Evolutionary conservation across 129 eudicot genomes (phyloP).

Genomic region (Centella asiatica): DNA sequence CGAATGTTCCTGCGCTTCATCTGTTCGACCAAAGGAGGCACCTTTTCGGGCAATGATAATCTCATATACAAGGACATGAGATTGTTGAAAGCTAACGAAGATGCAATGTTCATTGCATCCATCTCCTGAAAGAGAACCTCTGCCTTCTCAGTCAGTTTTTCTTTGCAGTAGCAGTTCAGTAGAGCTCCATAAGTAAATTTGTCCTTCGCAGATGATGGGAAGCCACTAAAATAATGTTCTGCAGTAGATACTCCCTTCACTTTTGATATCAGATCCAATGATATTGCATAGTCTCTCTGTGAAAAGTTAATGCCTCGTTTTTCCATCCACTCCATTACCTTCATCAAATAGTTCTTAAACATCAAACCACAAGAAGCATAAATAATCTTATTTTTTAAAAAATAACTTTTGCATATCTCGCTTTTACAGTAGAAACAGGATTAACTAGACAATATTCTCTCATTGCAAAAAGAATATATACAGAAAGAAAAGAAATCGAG

Average conservation of each 20-base stretch:
- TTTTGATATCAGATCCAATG: constrained; percentile 54
- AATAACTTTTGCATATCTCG: no score
- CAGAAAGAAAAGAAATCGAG: no score
- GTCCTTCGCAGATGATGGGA: constrained; percentile 37
- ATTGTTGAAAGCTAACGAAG: constrained; percentile 40
- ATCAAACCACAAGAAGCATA: background rate
- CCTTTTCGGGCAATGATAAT: constrained; percentile 57
- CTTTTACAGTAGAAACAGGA: no score
- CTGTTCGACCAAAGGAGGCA: constrained; percentile 42
- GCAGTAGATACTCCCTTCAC: constrained; percentile 58
- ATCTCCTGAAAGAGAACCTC: constrained; percentile 47
- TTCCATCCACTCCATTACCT: constrained; percentile 96
- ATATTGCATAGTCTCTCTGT: constrained; percentile 37
- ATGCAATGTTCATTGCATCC: constrained; percentile 34
- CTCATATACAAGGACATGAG: constrained; percentile 56
- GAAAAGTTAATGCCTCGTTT: constrained; percentile 27
- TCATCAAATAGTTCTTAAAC: background rate
- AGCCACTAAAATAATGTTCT: constrained; percentile 51
- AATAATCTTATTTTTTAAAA: no score
- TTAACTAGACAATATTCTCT: no score
- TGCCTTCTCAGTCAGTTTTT: constrained; percentile 51
- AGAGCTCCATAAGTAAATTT: constrained; percentile 57
- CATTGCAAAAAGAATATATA: no score
- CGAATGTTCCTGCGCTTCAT: constrained; percentile 53
- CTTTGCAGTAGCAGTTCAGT: constrained; percentile 57